Conservation (phyloP, 2,329 filamentous ascomycete genomes). For the Cercospora sesami region DNA sequence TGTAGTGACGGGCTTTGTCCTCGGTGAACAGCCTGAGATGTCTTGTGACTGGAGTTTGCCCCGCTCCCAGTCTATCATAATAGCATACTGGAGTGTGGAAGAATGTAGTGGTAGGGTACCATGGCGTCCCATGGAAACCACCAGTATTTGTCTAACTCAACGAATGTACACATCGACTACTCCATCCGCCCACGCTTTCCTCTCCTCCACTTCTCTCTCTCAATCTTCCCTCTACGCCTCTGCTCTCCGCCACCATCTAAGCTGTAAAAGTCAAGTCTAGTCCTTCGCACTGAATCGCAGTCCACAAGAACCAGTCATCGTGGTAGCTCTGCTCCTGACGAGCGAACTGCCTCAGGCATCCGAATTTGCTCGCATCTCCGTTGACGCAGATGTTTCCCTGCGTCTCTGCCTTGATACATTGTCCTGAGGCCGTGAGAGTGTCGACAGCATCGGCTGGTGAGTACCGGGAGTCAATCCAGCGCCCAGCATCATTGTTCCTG, state of each 20-base stretch:
- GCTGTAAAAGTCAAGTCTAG: neutral
- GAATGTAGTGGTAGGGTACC: neutral
- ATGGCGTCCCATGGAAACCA: neutral
- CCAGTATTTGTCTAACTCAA: neutral
- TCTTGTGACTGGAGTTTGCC: neutral
- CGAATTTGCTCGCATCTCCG: neutral
- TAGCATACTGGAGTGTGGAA: neutral
- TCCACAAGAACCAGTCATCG: neutral
- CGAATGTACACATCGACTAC: neutral
- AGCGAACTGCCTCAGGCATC: neutral
- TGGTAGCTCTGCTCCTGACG: neutral
- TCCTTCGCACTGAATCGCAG: neutral
- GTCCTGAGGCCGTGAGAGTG: neutral
- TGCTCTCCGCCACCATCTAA: neutral
- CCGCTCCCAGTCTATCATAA: neutral
- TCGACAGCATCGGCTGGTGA: neutral
- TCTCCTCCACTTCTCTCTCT: neutral
- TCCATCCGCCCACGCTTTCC: neutral
- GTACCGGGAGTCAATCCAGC: neutral
- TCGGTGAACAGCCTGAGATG: neutral
- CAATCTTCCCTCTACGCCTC: neutral
- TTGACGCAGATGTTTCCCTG: neutral
- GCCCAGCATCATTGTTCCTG: neutral
- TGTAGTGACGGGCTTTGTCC: neutral
- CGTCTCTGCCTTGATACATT: neutral